Evolutionary conservation across 164 flowering plant species (phyloP), one percentile per base, ranked within the genome.

Genomic region (Brasenia schreberi): DNA sequence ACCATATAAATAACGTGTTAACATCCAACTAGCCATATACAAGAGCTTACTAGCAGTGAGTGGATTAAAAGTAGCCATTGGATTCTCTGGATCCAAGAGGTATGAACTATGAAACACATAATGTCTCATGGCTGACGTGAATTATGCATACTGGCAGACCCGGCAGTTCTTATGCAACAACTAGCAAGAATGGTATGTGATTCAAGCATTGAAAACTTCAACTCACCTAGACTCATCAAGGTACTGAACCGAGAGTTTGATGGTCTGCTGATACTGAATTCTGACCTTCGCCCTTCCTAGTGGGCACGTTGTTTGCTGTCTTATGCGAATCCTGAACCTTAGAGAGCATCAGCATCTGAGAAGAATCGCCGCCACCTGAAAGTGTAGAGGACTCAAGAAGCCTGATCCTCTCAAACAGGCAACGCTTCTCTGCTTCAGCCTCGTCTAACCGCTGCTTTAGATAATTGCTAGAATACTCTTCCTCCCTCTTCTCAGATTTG

Each of bases 401-500:
- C 81, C 88, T 91, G 6, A 94, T 81, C 81, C 85, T 94, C 85
- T 94, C 96, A 59, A 91, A 83, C 44, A 94, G 70, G 76, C 82
- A 89, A 77, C 88, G 93, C 74, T 89, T 94, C 82, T 94, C 99
- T 6, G 91, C 96, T 73, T 94, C 99, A 0, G 99, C 97, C 74
- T 94, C 99, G 60, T 82, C 85, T 74, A 94, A 64, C 7, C 93
- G 76, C 18, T 82, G 95, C 77, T 91, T 86, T 45, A 94, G 80
- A 67, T 94, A 94, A 71, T 87, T 82, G 77, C 88, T 89, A 42
- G 96, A 89, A 78, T 89, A 91, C 59, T 94, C 98, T 67, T 92
- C 98, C 73, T 91, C 99, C 2, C 12, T 14, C 72, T 88, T 89
- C 63, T 89, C 96, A 5, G 89, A 74, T 49, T 49, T 49, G 56